Evolutionary conservation across 805 yeast genomes (phyloP).

Genomic region (Dipodascus geniculatus): DNA sequence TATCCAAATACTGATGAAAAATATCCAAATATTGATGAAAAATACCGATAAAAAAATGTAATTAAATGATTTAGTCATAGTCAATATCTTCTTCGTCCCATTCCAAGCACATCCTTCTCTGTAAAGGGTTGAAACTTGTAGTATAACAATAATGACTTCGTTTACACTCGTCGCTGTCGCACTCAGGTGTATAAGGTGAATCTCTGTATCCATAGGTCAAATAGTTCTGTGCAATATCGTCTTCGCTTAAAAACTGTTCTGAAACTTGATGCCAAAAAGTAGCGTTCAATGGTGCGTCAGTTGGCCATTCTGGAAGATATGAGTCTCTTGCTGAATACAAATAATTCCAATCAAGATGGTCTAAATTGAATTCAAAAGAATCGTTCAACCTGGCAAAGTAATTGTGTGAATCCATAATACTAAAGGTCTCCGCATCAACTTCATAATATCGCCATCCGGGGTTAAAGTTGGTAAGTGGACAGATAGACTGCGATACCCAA

Average conservation of each 20-base stretch:
- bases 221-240: constrained; percentile 38
- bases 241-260: constrained; percentile 31
- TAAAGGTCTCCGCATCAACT: constrained; percentile 49
- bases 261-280: constrained; percentile 56
- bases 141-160: constrained; percentile 31
- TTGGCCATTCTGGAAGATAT: constrained; percentile 51
- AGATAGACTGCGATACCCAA: constrained; percentile 56
- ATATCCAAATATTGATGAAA: too few relatives aligned
- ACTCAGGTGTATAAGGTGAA: constrained; percentile 43
- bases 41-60: too few relatives aligned
- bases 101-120: constrained; percentile 3
- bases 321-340: constrained; percentile 55
- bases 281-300: constrained; percentile 46
- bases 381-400: constrained; percentile 32
- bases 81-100: too few relatives aligned
- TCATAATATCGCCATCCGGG: constrained; percentile 68
- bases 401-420: constrained; percentile 46
- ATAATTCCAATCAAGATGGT: constrained; percentile 48
- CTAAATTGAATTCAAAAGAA: constrained; percentile 40
- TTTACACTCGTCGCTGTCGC: constrained; percentile 29
- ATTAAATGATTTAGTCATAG: too few relatives aligned
- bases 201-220: constrained; percentile 38
- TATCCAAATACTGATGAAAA: too few relatives aligned
- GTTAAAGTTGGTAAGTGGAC: constrained; percentile 47
- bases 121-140: constrained; percentile 22